Percentiles rank a stretch among this genome's conserved stretches.
Conservation (phyloP, 176 grass and related monocot genomes). For the Lolium perenne region DNA sequence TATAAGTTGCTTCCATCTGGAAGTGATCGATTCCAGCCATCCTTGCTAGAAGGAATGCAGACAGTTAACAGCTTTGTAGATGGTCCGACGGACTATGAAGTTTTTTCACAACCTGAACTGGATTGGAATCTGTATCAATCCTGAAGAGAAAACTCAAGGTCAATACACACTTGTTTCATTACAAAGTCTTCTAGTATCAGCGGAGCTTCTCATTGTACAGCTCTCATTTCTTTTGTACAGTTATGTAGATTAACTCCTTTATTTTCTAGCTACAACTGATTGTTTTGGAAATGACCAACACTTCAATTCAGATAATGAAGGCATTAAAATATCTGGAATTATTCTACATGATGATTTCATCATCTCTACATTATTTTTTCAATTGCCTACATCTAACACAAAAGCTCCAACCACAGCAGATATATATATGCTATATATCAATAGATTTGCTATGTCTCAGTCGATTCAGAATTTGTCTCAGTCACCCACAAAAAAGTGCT, state of each 20-base stretch:
- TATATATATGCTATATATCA: neutral
- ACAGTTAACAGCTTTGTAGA: constrained; percentile 94
- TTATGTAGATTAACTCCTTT: constrained; percentile 46
- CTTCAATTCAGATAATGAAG: constrained; percentile 1
- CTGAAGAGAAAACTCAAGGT: constrained; percentile 53
- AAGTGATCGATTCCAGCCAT: constrained; percentile 71
- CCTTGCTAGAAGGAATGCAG: constrained; percentile 94
- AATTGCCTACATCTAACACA: neutral
- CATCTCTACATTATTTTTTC: neutral
- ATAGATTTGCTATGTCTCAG: neutral
- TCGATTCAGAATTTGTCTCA: no score
- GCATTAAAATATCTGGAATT: neutral
- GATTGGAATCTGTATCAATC: constrained; percentile 92
- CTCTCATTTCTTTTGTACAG: constrained; percentile 42
- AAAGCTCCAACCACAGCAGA: constrained; percentile 2
- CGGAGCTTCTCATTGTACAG: constrained; percentile 17
- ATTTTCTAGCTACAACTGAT: constrained; percentile 20
- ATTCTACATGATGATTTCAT: neutral
- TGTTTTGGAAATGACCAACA: constrained; percentile 13
- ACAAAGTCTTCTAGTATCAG: constrained; percentile 25
- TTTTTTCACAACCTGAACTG: constrained; percentile 89
- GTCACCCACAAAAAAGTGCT: no score
- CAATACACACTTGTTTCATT: constrained; percentile 52
- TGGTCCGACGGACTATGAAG: constrained; percentile 89
- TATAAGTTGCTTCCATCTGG: constrained; percentile 89